Evolutionary conservation across 768 basidiomycete species (phyloP).

Genomic region (Lentinula lateritia): DNA sequence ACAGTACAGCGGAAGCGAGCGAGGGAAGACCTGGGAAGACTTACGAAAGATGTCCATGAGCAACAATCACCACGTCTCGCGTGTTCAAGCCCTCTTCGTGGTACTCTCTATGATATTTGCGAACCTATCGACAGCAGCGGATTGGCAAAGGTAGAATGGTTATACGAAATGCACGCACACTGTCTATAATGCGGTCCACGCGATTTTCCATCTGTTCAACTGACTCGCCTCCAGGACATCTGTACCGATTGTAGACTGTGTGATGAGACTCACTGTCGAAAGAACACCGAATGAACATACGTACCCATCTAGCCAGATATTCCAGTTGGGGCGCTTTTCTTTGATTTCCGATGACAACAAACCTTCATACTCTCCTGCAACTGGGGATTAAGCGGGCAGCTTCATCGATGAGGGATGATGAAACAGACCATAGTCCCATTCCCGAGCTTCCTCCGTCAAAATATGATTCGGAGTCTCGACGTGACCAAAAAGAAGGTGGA

Average conservation of each 20-base stretch:
- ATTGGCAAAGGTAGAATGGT: neutral
- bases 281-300: slow-evolving; percentile 11
- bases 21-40: neutral
- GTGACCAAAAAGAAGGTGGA: slow-evolving; percentile 69
- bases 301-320: slow-evolving; percentile 84
- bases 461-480: slow-evolving; percentile 30
- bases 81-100: slow-evolving; percentile 59
- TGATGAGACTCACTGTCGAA: neutral
- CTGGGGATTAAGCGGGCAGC: neutral
- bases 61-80: slow-evolving; percentile 83
- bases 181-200: slow-evolving; percentile 70
- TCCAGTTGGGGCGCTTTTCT: slow-evolving; percentile 54
- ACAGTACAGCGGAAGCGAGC: slow-evolving; percentile 40
- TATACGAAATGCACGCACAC: slow-evolving; percentile 36
- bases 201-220: slow-evolving; percentile 72
- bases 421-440: slow-evolving; percentile 77
- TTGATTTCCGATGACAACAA: slow-evolving; percentile 75
- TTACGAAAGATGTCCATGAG: slow-evolving; percentile 60
- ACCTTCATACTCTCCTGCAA: slow-evolving; percentile 78
- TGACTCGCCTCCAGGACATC: slow-evolving; percentile 87
- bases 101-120: slow-evolving; percentile 66
- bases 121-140: slow-evolving; percentile 40
- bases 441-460: slow-evolving; percentile 44
- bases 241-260: slow-evolving; percentile 20
- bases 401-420: neutral